These are phyloP conservation scores for Talaromyces sp. DNA, from an alignment of 2,329 filamentous ascomycete genomes.

Conservation along the genomic window DNA sequence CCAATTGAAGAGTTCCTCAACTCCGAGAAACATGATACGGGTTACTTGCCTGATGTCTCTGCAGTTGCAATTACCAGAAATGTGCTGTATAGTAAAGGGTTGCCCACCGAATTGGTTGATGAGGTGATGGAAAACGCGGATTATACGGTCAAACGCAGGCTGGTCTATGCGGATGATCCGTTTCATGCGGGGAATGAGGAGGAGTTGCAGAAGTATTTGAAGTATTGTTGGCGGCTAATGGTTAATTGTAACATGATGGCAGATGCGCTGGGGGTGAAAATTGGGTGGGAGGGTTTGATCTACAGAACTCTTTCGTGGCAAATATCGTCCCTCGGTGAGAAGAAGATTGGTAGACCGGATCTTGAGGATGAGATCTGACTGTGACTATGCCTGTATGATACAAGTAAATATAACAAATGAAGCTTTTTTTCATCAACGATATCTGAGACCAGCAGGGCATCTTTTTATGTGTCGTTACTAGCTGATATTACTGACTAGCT, in stretches of 20 bases:
- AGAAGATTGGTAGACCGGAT: not conserved
- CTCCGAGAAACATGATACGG: not conserved
- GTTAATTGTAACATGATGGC: conserved; percentile 27
- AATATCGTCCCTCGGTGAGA: not conserved
- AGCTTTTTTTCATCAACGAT: too few relatives aligned
- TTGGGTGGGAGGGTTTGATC: conserved; percentile 17
- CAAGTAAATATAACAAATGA: not conserved
- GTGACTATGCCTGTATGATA: not conserved
- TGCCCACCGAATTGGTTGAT: not conserved
- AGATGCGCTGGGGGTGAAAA: conserved; percentile 21
- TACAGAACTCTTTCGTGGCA: not conserved
- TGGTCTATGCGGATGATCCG: conserved; percentile 14
- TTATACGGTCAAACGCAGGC: not conserved
- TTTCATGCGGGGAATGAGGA: conserved; percentile 20
- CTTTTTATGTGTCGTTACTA: not conserved
- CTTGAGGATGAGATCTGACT: not conserved
- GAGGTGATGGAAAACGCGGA: conserved; percentile 2
- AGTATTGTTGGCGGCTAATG: conserved; percentile 28
- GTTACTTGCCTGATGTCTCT: not conserved
- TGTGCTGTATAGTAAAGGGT: not conserved
- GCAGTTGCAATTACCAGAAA: not conserved
- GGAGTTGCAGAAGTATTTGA: conserved; percentile 27
- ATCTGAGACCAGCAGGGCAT: too few relatives aligned
- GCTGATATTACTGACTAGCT: not conserved
- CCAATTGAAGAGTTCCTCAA: not conserved